Conservation (phyloP, 176 grass and related monocot species). For the Aegilops bicornis region DNA sequence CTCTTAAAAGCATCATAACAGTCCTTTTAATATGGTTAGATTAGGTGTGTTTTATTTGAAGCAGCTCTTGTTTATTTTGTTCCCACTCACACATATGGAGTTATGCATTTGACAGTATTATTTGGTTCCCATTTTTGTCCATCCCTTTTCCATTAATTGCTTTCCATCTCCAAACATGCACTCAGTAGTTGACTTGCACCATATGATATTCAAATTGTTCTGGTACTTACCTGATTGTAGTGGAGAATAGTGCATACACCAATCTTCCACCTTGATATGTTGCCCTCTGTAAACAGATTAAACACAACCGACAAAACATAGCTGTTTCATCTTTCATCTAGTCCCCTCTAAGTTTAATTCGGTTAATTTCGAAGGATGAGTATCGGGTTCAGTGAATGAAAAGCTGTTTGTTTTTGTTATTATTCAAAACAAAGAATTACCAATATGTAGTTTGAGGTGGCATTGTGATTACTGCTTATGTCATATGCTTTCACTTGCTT, state of each 20-base stretch:
- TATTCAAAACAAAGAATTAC: not conserved
- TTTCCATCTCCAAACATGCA: not conserved
- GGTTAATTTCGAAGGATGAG: slow-evolving; percentile 1
- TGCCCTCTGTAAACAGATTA: slow-evolving; percentile 7
- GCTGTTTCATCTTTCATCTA: not conserved
- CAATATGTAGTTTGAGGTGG: not conserved
- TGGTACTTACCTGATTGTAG: not conserved
- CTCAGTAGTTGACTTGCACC: not conserved
- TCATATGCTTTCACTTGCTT: not conserved
- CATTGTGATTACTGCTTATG: not conserved
- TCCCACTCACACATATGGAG: slow-evolving; percentile 7
- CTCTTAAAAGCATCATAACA: slow-evolving; percentile 1
- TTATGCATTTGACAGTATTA: not conserved
- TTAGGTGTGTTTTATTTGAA: slow-evolving; percentile 17
- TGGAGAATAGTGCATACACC: not conserved
- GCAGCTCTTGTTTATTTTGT: not conserved
- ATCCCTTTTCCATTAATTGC: slow-evolving; percentile 3
- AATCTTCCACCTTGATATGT: slow-evolving; percentile 5
- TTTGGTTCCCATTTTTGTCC: slow-evolving; percentile 11
- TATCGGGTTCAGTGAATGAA: not conserved
- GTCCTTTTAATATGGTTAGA: slow-evolving; percentile 5
- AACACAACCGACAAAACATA: not conserved
- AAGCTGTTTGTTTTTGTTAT: not conserved
- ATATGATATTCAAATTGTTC: not conserved
- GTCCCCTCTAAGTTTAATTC: not conserved